phyloP scores from a whole-genome alignment of 1,284 basidiomycete species.

The Ceratobasidium sp. region DNA sequence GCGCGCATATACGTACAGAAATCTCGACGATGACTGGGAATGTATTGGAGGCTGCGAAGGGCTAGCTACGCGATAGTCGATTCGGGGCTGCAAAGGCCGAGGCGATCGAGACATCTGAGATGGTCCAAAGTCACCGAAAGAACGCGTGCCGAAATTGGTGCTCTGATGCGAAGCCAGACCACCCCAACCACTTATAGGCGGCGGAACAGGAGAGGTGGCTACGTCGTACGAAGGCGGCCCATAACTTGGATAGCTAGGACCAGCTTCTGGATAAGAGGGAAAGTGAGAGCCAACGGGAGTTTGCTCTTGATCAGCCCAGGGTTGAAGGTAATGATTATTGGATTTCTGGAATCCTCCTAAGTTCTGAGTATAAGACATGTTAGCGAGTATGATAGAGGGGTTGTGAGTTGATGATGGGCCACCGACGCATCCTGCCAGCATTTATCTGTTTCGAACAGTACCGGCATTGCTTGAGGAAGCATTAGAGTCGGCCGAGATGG shows the following conservation, averaged over 20 bases:
- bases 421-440: too few relatives aligned
- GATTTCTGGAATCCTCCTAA: conserved; percentile 10
- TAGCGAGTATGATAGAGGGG: too few relatives aligned
- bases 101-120: background rate
- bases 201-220: background rate
- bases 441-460: too few relatives aligned
- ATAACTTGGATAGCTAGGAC: conserved; percentile 1
- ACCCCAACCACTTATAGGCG: too few relatives aligned
- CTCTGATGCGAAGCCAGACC: too few relatives aligned
- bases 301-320: background rate
- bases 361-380: conserved; percentile 6
- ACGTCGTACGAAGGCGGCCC: conserved; percentile 11
- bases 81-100: background rate
- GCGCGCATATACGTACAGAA: background rate
- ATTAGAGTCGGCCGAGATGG: too few relatives aligned
- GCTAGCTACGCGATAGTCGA: background rate
- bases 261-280: too few relatives aligned
- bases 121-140: too few relatives aligned
- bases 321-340: too few relatives aligned
- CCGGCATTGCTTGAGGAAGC: too few relatives aligned
- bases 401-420: too few relatives aligned
- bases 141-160: background rate
- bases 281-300: background rate
- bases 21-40: background rate
- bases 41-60: background rate